These are phyloP conservation scores for Fusarium zealandicum DNA, from an alignment of 2,329 filamentous ascomycete species.

Conservation along the genomic window DNA sequence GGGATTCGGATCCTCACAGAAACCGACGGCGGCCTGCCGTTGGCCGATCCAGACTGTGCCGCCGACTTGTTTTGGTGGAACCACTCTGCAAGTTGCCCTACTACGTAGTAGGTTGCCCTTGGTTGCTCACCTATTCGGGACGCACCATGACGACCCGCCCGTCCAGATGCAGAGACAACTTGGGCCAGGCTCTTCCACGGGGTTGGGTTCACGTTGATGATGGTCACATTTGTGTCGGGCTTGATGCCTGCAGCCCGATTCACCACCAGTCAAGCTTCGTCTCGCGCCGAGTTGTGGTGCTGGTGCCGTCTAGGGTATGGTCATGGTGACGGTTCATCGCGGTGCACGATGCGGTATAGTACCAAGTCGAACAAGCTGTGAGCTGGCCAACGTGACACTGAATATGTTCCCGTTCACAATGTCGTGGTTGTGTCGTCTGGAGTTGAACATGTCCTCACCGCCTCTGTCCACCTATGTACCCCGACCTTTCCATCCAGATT, in stretches of 20 bases:
- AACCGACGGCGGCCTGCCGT: not conserved
- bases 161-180: not conserved
- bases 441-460: conserved; percentile 18
- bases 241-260: no score
- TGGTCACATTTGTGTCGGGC: no score
- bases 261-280: not conserved
- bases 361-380: no score
- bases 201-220: not conserved
- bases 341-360: no score
- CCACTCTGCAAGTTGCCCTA: not conserved
- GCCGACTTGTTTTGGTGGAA: not conserved
- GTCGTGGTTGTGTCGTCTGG: conserved; percentile 3
- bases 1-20: conserved; percentile 1
- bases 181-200: not conserved
- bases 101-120: not conserved
- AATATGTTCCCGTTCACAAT: not conserved
- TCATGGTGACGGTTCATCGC: no score
- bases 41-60: not conserved
- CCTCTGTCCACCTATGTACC: not conserved
- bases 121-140: not conserved
- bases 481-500: not conserved
- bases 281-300: no score
- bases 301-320: no score
- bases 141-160: conserved; percentile 3
- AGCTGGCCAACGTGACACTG: not conserved